Percentiles rank a stretch among this genome's conserved stretches.
Conservation (phyloP, 1,284 basidiomycete species). For the Apiotrichum mycotoxinovorans region DNA sequence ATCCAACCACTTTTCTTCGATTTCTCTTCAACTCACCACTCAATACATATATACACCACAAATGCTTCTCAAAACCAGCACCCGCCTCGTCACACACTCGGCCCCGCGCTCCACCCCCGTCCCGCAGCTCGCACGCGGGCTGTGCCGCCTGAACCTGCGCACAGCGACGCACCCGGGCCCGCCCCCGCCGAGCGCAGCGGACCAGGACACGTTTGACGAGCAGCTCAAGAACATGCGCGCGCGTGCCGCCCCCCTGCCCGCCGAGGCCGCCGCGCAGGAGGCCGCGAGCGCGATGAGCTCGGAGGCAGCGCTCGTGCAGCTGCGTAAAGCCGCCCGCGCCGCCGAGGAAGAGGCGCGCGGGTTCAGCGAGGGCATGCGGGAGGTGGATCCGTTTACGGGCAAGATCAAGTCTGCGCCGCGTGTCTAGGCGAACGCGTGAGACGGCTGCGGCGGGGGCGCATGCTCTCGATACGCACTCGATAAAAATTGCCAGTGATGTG, state of each 20-base stretch:
- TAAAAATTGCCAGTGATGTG: too few relatives aligned
- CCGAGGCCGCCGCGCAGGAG: background rate
- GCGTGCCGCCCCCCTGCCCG: conserved; percentile 7
- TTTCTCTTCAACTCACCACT: background rate
- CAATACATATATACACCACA: background rate
- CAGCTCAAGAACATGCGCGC: conserved; percentile 4
- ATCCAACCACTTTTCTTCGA: background rate
- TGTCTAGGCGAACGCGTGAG: too few relatives aligned
- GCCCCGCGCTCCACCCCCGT: background rate
- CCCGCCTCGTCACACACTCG: background rate
- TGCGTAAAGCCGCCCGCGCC: background rate
- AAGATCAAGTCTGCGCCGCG: too few relatives aligned
- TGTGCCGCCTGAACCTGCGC: conserved; percentile 6
- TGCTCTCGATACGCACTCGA: too few relatives aligned
- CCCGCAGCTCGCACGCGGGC: background rate
- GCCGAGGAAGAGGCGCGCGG: background rate
- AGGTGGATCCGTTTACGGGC: conserved; percentile 12
- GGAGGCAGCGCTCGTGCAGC: conserved; percentile 1
- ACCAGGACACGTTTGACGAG: conserved; percentile 12
- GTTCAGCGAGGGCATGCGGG: background rate
- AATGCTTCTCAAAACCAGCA: background rate
- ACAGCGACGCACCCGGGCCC: background rate
- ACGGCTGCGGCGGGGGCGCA: too few relatives aligned
- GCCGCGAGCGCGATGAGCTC: background rate
- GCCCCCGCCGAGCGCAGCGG: background rate